phyloP scores from a whole-genome alignment of 768 basidiomycete species.

The Suillus americanus region DNA sequence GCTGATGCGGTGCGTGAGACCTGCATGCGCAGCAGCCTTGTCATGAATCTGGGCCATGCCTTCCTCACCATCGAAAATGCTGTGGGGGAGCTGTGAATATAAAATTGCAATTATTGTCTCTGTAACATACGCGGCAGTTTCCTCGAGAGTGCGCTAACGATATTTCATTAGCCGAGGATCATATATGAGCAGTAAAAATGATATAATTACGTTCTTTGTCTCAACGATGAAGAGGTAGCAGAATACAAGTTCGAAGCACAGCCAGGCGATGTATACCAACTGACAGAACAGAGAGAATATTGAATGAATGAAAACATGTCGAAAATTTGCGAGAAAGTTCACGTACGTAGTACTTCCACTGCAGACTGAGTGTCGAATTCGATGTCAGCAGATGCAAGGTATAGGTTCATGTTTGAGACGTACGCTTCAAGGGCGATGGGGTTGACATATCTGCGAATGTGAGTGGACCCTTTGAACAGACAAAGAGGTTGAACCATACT shows the following conservation, averaged over 20 bases:
- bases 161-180: neutral
- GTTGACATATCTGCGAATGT: constrained; percentile 30
- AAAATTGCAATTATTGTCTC: neutral
- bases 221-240: constrained; percentile 38
- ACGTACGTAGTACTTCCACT: constrained; percentile 48
- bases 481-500: constrained; percentile 29
- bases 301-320: neutral
- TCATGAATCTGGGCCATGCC: constrained; percentile 1
- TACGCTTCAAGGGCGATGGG: constrained; percentile 34
- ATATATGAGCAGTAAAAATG: neutral
- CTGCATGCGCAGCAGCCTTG: neutral
- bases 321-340: constrained; percentile 9
- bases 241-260: constrained; percentile 35
- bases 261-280: constrained; percentile 42
- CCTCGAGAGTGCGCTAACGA: constrained; percentile 19
- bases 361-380: constrained; percentile 21
- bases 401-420: neutral
- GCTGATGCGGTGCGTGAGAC: constrained; percentile 1
- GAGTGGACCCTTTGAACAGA: constrained; percentile 20
- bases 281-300: constrained; percentile 10
- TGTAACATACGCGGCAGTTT: constrained; percentile 18
- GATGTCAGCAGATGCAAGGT: neutral
- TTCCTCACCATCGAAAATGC: constrained; percentile 16
- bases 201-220: constrained; percentile 34
- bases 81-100: neutral